Base-by-base conservation (phyloP, 2,329 filamentous ascomycete genomes). In the Colletotrichum liaoningense region DNA sequence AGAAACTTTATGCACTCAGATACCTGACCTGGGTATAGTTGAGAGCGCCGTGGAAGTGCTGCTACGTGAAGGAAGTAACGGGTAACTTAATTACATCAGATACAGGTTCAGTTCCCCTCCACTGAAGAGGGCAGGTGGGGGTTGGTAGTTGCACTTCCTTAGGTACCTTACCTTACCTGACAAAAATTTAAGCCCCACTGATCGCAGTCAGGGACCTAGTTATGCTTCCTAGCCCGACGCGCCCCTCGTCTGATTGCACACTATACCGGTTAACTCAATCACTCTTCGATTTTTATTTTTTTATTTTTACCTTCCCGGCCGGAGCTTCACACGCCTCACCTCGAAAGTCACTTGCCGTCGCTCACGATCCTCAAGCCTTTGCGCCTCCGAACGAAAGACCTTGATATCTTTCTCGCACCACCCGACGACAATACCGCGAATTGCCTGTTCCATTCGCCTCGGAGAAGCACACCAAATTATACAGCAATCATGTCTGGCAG, bases 401-500 rank as follows among this genome's bases (percentile, higher is more conserved):
- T 30, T 19, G n/a, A 16, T 22, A 22, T n/a, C 14, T 4, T 24
- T 11, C 28, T 42, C 24, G 5, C 63, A 57, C 38, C 24, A 11
- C 12, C 14, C 5, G 14, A 55, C 42, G 28, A 33, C 4, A 7
- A 24, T 16, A 14, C 33, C 28, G 52, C 16, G 11, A 28, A 56
- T n/a, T 11, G 11, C 11, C n/a, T 24, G 19, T 22, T 38, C 12
- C 28, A 16, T 5, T 38, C 9, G 14, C 11, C 49, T 46, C 6
- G 9, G 38, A 57, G 12, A 16, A 8, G 4, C n/a, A 22, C 30
- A 52, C 24, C 30, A 8, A 2, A 65, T 19, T 46, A 19, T 7
- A 28, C 59, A 35, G 52, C 30, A 24, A 57, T 14, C 24, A 88
- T 88, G 84, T 81, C 85, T 75, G 84, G 85, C 77, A 91, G 94